A percentile compares a stretch with the other conserved stretches of the same genome.
Conservation (phyloP, 129 eudicot species). For the Artemisia annua region DNA sequence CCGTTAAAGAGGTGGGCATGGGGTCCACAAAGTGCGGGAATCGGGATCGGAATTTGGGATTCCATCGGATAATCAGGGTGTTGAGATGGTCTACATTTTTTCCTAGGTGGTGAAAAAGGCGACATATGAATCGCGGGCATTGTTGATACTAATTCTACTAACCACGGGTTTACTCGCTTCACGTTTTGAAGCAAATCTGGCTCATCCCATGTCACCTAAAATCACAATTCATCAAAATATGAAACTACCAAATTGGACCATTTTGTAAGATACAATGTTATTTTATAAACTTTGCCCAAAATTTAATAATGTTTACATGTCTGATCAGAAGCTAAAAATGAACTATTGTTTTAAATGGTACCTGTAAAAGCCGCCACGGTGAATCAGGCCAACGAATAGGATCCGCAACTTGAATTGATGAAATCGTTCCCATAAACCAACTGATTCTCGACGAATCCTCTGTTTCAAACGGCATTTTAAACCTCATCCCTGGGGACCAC, state of each 20-base stretch:
- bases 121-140: conserved; percentile 86
- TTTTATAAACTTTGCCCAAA: too few relatives aligned
- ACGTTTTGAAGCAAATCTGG: conserved; percentile 96
- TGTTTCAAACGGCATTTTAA: conserved; percentile 96
- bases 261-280: too few relatives aligned
- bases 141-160: conserved; percentile 86
- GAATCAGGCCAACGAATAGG: conserved; percentile 96
- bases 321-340: too few relatives aligned
- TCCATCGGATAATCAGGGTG: conserved; percentile 73
- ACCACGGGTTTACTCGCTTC: conserved; percentile 94
- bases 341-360: conserved; percentile 14
- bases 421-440: conserved; percentile 98
- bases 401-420: conserved; percentile 83
- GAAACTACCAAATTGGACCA: too few relatives aligned
- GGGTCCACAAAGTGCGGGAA: conserved; percentile 53
- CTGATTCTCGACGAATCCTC: conserved; percentile 95
- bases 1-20: conserved; percentile 55
- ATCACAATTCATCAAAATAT: neutral
- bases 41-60: conserved; percentile 51
- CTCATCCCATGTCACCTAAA: conserved; percentile 95
- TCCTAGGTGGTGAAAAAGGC: conserved; percentile 89
- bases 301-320: too few relatives aligned
- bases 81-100: conserved; percentile 65
- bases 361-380: conserved; percentile 99
- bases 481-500: conserved; percentile 98